A percentile compares a stretch with the other conserved stretches of the same genome.
Evolutionary conservation across 495 filamentous ascomycete species (phyloP).

Genomic region (Aspergillus bridgeri): DNA sequence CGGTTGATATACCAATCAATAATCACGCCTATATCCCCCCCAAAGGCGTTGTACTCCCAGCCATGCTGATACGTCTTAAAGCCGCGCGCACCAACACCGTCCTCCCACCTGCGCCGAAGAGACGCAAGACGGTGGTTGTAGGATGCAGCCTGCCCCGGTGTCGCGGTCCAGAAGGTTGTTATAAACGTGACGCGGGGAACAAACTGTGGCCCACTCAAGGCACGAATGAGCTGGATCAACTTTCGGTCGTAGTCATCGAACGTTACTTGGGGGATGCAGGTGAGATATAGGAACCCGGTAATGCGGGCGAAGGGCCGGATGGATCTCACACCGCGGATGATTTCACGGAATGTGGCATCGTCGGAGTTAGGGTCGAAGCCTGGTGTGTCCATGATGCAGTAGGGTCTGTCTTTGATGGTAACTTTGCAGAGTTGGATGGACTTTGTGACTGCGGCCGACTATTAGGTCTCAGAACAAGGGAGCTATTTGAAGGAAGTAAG

Average conservation of each 20-base stretch:
- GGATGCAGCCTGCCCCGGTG: too few relatives aligned
- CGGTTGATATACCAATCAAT: too few relatives aligned
- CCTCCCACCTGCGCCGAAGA: too few relatives aligned
- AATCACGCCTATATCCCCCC: too few relatives aligned
- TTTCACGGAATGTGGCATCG: not conserved
- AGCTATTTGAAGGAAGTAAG: not conserved
- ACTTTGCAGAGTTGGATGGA: constrained; percentile 2
- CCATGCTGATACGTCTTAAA: too few relatives aligned
- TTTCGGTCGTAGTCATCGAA: constrained; percentile 1
- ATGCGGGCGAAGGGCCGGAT: not conserved
- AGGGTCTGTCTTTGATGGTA: not conserved
- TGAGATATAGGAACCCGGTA: constrained; percentile 2
- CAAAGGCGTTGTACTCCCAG: too few relatives aligned
- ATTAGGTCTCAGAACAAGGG: too few relatives aligned
- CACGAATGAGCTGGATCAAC: constrained; percentile 1
- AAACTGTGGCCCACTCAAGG: not conserved
- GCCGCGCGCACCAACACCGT: too few relatives aligned
- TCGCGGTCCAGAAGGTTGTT: constrained; percentile 1
- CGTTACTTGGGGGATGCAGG: not conserved
- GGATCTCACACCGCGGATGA: not conserved
- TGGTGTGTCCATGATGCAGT: constrained; percentile 5
- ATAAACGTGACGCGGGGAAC: constrained; percentile 4
- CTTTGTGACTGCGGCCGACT: too few relatives aligned
- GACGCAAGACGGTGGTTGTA: too few relatives aligned
- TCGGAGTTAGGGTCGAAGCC: constrained; percentile 4